Evolutionary conservation across 2,329 filamentous ascomycete genomes (phyloP), one percentile per base, ranked within the genome.

Genomic region (Podosphaera fusca): DNA sequence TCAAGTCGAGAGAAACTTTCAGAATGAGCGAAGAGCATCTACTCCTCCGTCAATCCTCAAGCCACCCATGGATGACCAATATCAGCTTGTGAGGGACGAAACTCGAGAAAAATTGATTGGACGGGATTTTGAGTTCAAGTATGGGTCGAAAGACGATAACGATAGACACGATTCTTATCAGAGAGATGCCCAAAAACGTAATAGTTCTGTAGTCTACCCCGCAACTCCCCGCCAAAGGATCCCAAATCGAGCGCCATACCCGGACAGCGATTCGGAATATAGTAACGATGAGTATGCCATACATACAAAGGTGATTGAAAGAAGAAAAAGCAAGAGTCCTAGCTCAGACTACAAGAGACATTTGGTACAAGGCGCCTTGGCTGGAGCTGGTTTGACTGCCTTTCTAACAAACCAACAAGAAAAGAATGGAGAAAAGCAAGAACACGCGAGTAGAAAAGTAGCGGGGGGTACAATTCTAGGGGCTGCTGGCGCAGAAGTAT

Each of bases 361-460:
- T 61, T 67, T 83, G 4, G 79, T 79, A 30, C 79, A 81, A 63
- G 80, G 80, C n/a, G 80, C 79, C 8, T 70, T 82, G 14, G 80
- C 80, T 34, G 80, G 79, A 14, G 80, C 80, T 21, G 80, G 79
- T 54, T 67, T 80, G 6, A 75, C 76, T 9, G 80, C 79, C n/a
- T 67, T 82, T 2, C 67, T 81, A 4, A 72, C 75, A 14, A 77
- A 75, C 53, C 75, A 78, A 29, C 73, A 76, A 53, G 72, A 74
- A 55, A 71, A 71, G 57, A 56, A 61, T 52, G 62, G 65, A 59
- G 60, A 64, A 51, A 61, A 61, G 58, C 58, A 60, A 50, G 60
- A 61, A n/a, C 63, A 68, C 64, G 60, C 59, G 56, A 59, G 62
- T 35, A 59, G 62, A 59, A 61, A 64, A n/a, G 61, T 67, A 49